Base-by-base conservation (phyloP, 345 rosid genomes). In the Balakata baccata region DNA sequence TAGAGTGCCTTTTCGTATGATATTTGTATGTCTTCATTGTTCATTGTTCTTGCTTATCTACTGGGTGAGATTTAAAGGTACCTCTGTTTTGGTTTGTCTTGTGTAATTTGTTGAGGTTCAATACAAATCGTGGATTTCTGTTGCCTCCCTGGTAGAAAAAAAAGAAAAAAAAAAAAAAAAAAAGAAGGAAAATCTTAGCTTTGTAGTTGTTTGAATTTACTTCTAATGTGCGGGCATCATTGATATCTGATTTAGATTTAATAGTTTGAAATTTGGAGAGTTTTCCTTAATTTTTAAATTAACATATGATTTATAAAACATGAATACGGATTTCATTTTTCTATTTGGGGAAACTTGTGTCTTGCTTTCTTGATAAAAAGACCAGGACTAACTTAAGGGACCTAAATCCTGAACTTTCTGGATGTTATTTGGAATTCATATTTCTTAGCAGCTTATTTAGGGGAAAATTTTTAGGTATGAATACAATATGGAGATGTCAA, bases 21-120 rank as follows among this genome's bases (percentile, higher is more conserved):
- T 29, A 29, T 29, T 29, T 29, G 34, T 29, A 29, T 29, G 84
- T 20, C 54, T 79, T 45, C 45, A 23, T 64, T 64, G 37, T n/a
- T 63, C 9, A 0, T 51, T 12, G 57, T 43, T 23, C 37, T 52
- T 54, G 34, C 29, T 73, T 53, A 23, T 62, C 22, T 37, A 29
- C 9, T 37, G 22, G 34, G 29, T 70, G 73, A 13, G 7, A 10
- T 53, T 58, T 45, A 59, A 45, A 58, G 74, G 1, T 4, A 59
- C 54, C 3, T 59, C 25, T 58, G 46, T 58, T 43, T 0, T 14
- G 3, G 41, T 16, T 51, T 49, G 18, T 67, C 41, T 67, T 50
- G 41, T 29, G 54, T 50, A 29, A 47, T 50, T 67, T 52, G 38
- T 41, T 39, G 17, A 3, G 47, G 47, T 17, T 66, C 39, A 45